Evolutionary conservation across 495 filamentous ascomycete genomes (phyloP), one percentile per base, ranked within the genome.

Genomic region (Annulohypoxylon maeteangense): DNA sequence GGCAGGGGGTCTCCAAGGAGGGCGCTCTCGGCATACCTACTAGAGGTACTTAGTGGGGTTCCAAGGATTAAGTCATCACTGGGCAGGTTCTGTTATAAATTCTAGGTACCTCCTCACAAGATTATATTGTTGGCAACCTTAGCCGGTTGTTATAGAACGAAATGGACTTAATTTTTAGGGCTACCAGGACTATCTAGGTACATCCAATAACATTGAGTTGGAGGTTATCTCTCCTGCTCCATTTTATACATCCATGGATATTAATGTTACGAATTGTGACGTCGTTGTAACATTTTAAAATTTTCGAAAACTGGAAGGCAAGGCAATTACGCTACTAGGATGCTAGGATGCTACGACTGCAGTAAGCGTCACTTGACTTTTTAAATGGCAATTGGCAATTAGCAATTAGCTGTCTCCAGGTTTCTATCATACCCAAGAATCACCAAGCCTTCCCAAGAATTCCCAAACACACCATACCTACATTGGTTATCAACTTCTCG

Each of bases 401-500:
- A n/a, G n/a, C n/a, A n/a, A n/a, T 29, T 44, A 57, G 12, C 40
- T 40, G 63, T 36, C 40, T 48, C 29, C 50, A 62, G 18, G 40
- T 38, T 27, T 25, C 14, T 27, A 55, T 67, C 58, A 67, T 64
- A 64, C 64, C 63, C 58, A 65, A 69, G 20, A 18, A 44, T n/a
- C n/a, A 7, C n/a, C 40, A 44, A 44, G 40, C 40, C n/a, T 44
- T 44, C 18, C 40, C 40, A 68, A 65, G 42, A 65, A 73, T 44
- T 44, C 18, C 40, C 40, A 68, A 65, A 32, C 70, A 73, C 61
- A 73, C 65, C 65, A 65, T 68, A 61, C 61, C 56, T 22, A 73
- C n/a, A n/a, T n/a, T n/a, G n/a, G n/a, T n/a, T n/a, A 73, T 73
- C 65, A 65, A 68, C 70, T 61, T 65, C 70, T 68, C 40, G 70